Conservation (phyloP, 345 rosid genomes). For the Bruguiera gymnorhiza region DNA sequence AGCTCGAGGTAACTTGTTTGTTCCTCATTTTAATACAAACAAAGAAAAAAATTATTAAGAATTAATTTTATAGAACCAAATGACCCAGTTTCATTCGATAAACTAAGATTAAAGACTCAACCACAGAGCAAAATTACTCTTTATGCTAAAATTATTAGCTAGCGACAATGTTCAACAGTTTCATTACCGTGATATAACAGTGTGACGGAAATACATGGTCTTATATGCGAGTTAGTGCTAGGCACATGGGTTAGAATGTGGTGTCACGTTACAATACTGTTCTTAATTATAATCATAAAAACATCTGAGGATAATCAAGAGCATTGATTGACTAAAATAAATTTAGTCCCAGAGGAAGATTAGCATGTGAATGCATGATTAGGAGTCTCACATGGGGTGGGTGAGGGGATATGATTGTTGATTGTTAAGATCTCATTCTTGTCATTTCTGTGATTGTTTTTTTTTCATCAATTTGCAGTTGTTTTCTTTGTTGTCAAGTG, state of each 20-base stretch:
- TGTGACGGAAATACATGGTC: slow-evolving; percentile 13
- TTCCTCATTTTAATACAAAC: no score
- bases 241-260: slow-evolving; percentile 13
- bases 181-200: not conserved
- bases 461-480: not conserved
- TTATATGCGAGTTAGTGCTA: not conserved
- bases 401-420: not conserved
- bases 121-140: no score
- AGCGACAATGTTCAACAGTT: not conserved
- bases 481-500: no score
- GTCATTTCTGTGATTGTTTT: not conserved
- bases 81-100: no score
- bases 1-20: no score
- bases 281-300: not conserved
- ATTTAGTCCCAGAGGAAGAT: not conserved
- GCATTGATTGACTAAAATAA: not conserved
- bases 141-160: no score
- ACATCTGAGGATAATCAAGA: no score
- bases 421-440: not conserved
- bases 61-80: no score
- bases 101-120: no score
- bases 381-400: not conserved
- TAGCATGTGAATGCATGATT: slow-evolving; percentile 18
- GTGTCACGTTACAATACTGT: not conserved
- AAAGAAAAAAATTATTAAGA: no score